Evolutionary conservation across 116 monocot genomes (phyloP), one percentile per base, ranked within the genome.

Genomic region (Papilionanthe hybrid): DNA sequence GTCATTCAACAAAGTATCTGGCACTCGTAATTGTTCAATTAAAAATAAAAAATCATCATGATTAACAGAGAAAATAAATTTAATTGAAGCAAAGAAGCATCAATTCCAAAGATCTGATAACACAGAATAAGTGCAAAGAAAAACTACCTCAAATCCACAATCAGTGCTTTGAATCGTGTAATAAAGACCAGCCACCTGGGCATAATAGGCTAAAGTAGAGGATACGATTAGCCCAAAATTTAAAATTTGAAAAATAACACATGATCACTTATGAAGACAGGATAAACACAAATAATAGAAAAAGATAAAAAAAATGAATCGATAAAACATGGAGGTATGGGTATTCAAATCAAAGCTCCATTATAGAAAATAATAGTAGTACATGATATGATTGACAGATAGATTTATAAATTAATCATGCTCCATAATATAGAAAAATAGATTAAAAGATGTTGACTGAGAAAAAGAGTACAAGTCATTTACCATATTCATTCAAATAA

Each of bases 401-500:
- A n/a, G n/a, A 73, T 43, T 20, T 18, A n/a, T n/a, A 69, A 43
- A 73, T 44, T 44, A 73, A 17, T 19, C 15, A 43, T 12, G 17
- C 73, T 6, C 20, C 20, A n/a, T 44, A 73, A 44, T 43, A 73
- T 15, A 22, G 18, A 73, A 22, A 43, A 20, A 43, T 8, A 43
- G 44, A 73, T 18, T 73, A 73, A 22, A 71, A 73, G 0, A 44
- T 18, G 20, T 23, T 20, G 44, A 9, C 42, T 44, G 13, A 22
- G 7, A 44, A 25, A 37, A 69, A 49, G 12, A 27, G 19, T 50
- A 48, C 72, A 29, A 81, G 65, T 57, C n/a, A 42, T 81, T 86
- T 88, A 94, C 97, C 97, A 83, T 88, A 94, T 78, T 92, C 92
- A 81, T 97, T 94, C 69, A 97, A 83, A 88, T 91, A 94, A 86